Evolutionary conservation across 495 filamentous ascomycete species (phyloP).

Genomic region (Tuber borchii): DNA sequence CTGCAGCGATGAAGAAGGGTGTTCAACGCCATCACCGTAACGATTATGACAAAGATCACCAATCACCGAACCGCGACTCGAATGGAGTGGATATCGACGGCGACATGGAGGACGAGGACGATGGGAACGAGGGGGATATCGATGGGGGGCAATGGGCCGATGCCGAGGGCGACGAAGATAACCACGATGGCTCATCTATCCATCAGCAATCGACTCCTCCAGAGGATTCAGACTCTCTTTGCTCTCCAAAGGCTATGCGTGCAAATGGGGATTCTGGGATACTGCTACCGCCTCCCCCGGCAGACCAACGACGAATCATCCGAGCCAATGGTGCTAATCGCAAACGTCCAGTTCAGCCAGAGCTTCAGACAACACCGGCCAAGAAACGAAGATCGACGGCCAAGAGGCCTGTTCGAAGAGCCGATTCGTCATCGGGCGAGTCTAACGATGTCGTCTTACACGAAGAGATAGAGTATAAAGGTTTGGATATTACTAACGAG

Average conservation of each 20-base stretch:
- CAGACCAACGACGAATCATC: constrained; percentile 31
- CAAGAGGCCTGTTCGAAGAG: constrained; percentile 30
- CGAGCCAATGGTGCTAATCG: constrained; percentile 24
- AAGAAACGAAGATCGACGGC: constrained; percentile 36
- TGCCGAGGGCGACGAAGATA: constrained; percentile 34
- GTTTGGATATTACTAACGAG: constrained; percentile 54
- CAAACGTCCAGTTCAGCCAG: constrained; percentile 26
- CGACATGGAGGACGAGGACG: constrained; percentile 40
- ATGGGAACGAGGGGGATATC: constrained; percentile 27
- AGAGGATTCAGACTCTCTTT: constrained; percentile 16
- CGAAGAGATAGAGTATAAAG: constrained; percentile 40
- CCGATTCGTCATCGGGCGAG: constrained; percentile 33
- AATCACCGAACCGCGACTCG: constrained; percentile 27
- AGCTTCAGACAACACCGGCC: constrained; percentile 29
- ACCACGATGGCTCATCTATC: constrained; percentile 22
- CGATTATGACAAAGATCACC: constrained; percentile 33
- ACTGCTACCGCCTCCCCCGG: constrained; percentile 25
- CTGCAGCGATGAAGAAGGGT: constrained; percentile 23
- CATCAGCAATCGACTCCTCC: constrained; percentile 23
- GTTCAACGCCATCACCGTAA: constrained; percentile 28
- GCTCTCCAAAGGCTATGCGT: constrained; percentile 33
- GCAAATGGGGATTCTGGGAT: background rate
- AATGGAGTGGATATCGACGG: constrained; percentile 19
- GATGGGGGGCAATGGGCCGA: constrained; percentile 23
- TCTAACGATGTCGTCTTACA: constrained; percentile 34